Percentiles rank a stretch among this genome's conserved stretches.
Conservation (phyloP, 768 basidiomycete species). For the Tricholoma sp. region DNA sequence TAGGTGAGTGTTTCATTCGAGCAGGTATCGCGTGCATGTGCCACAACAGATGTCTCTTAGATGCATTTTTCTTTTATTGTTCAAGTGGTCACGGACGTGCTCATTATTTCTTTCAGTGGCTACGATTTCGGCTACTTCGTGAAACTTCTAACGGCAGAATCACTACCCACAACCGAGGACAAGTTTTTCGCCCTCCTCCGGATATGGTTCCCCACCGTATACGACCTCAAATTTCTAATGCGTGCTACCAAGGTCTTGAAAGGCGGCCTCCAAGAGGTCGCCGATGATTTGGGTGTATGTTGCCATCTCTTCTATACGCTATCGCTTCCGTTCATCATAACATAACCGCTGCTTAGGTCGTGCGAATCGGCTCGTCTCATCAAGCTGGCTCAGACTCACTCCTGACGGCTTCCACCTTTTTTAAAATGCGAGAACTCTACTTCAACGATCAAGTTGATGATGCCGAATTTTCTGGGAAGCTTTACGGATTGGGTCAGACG, state of each 20-base stretch:
- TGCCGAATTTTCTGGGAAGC: constrained; percentile 71
- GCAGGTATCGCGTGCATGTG: background rate
- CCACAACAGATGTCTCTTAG: background rate
- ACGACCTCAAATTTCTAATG: constrained; percentile 98
- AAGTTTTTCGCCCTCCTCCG: constrained; percentile 83
- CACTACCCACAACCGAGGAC: constrained; percentile 85
- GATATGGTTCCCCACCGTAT: constrained; percentile 94
- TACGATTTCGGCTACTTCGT: constrained; percentile 99
- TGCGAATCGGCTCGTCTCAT: constrained; percentile 86
- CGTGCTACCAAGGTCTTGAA: constrained; percentile 81
- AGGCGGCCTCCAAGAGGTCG: constrained; percentile 90
- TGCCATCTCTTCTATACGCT: constrained; percentile 10
- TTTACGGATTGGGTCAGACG: constrained; percentile 81
- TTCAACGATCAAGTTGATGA: constrained; percentile 91
- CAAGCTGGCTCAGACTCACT: constrained; percentile 98
- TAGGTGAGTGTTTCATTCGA: constrained; percentile 53
- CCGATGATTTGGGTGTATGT: constrained; percentile 88
- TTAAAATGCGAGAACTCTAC: constrained; percentile 91
- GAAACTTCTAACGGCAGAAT: constrained; percentile 82
- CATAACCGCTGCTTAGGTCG: constrained; percentile 46
- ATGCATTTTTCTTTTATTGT: background rate
- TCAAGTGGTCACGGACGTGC: background rate
- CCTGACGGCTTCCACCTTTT: constrained; percentile 89
- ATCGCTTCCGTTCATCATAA: background rate
- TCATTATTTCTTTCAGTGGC: constrained; percentile 50